Conservation (phyloP, 768 basidiomycete genomes). For the Suillus paluster region DNA sequence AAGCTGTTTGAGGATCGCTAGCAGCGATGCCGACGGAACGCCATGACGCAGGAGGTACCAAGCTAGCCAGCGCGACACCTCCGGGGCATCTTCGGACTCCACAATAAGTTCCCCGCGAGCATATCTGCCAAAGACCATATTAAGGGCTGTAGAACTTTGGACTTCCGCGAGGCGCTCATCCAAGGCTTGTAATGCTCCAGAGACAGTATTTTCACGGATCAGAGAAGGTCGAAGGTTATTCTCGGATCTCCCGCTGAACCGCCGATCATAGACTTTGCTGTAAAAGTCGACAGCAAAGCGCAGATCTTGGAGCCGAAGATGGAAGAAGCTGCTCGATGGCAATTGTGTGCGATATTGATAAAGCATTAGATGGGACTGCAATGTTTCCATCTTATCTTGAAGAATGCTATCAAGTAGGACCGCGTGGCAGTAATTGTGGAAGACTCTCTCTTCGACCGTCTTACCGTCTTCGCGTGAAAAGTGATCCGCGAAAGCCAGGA, state of each 20-base stretch:
- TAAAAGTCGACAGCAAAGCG: constrained; percentile 80
- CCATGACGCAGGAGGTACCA: constrained; percentile 76
- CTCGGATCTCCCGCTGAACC: constrained; percentile 74
- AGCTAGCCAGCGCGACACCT: constrained; percentile 49
- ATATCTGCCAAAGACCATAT: constrained; percentile 52
- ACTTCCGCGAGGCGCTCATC: constrained; percentile 59
- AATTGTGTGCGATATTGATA: constrained; percentile 70
- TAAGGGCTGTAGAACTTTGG: constrained; percentile 23
- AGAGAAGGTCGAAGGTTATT: constrained; percentile 68
- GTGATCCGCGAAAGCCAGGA: constrained; percentile 82
- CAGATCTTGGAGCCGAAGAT: constrained; percentile 72
- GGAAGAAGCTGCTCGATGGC: constrained; percentile 61
- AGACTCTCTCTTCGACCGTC: constrained; percentile 60
- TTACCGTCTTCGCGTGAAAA: constrained; percentile 67
- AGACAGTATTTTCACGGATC: constrained; percentile 72
- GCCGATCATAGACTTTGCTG: constrained; percentile 69
- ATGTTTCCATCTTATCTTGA: constrained; percentile 84
- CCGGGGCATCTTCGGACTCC: constrained; percentile 17
- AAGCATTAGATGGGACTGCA: constrained; percentile 75
- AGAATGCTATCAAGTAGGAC: constrained; percentile 84
- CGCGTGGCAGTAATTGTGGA: constrained; percentile 77
- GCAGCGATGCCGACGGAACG: constrained; percentile 71
- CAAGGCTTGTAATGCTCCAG: constrained; percentile 64
- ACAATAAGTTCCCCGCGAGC: constrained; percentile 54
- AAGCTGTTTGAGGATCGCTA: constrained; percentile 61